Base-by-base conservation (phyloP, 2,329 filamentous ascomycete genomes). In the Meredithiella fracta region DNA sequence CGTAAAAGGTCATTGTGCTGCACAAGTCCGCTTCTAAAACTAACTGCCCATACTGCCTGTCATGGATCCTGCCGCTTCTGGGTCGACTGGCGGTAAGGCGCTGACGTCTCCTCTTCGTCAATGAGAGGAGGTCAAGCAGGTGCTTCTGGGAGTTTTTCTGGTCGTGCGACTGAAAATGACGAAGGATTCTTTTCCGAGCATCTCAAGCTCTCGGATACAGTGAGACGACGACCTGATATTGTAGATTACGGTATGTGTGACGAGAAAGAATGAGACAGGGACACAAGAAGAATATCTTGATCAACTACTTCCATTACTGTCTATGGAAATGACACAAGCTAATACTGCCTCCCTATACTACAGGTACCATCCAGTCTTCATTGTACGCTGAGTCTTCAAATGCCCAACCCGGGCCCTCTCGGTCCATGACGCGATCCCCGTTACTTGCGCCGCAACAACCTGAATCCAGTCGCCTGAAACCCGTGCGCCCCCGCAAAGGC, bases 381-480 rank as follows among this genome's bases (percentile, higher is more conserved):
- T 63, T 60, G 62, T 44, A 44, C 20, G 20, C 15, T 20, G 65
- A 60, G 61, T 62, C 59, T 60, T 67, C 54, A 69, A 73, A 51
- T 58, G 68, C 40, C 63, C 64, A 15, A 67, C 67, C 61, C 70
- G 76, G 53, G 66, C 69, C 58, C 60, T 68, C 64, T 61, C 60
- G 63, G 50, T 67, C 68, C 40, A 61, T 67, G 29, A 62, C 72
- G 14, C 69, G 71, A 55, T 74, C 78, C 59, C 70, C 74, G 54
- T 63, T 72, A 64, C 60, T 71, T 62, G 65, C 67, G 47, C 64
- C 71, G 57, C 76, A 79, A n/a, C n/a, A n/a, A 55, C 71, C 75
- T 61, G 70, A 72, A 59, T 73, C 70, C 49, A 66, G 68, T 23
- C 74, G 76, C 61, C 74, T 81, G 66, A 94, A 91, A 66, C 88